These are phyloP conservation scores for Xylaria sp. DNA, from an alignment of 2,329 filamentous ascomycete species.

Conservation along the genomic window DNA sequence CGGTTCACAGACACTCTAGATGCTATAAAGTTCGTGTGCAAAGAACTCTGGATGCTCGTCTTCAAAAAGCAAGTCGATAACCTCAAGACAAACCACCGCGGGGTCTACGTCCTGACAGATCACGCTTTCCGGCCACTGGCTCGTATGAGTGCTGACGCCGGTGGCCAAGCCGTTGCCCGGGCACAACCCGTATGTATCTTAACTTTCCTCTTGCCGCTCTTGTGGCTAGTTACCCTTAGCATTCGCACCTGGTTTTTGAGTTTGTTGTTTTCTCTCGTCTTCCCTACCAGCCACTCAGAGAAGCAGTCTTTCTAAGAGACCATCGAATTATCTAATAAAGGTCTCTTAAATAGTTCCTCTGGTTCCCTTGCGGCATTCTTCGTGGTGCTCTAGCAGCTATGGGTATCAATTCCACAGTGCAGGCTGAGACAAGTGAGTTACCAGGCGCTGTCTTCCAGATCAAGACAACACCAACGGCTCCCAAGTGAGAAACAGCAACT, in stretches of 20 bases:
- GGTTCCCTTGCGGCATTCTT: constrained; percentile 93
- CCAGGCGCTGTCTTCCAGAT: constrained; percentile 95
- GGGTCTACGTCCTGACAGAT: constrained; percentile 95
- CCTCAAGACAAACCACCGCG: constrained; percentile 95
- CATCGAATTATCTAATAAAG: neutral
- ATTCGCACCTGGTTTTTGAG: too few relatives aligned
- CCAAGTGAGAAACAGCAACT: constrained; percentile 12
- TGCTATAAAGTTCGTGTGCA: constrained; percentile 98
- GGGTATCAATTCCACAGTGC: constrained; percentile 88
- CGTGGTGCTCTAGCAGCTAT: constrained; percentile 90
- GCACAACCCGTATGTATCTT: constrained; percentile 74
- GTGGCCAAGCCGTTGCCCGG: constrained; percentile 72
- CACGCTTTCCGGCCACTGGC: constrained; percentile 87
- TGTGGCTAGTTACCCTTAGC: neutral
- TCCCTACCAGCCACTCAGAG: neutral
- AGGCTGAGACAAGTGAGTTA: constrained; percentile 86
- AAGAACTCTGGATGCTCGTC: constrained; percentile 93
- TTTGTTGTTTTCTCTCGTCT: too few relatives aligned
- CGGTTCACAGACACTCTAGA: constrained; percentile 92
- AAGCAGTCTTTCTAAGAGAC: too few relatives aligned
- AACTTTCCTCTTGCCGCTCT: neutral
- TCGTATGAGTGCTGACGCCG: constrained; percentile 84
- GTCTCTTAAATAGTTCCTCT: constrained; percentile 71
- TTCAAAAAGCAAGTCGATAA: constrained; percentile 99
- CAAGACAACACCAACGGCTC: constrained; percentile 69